A percentile compares a stretch with the other conserved stretches of the same genome.
phyloP scores from a whole-genome alignment of 371 early-diverging fungal species.

The Haplosporangium sp. region DNA sequence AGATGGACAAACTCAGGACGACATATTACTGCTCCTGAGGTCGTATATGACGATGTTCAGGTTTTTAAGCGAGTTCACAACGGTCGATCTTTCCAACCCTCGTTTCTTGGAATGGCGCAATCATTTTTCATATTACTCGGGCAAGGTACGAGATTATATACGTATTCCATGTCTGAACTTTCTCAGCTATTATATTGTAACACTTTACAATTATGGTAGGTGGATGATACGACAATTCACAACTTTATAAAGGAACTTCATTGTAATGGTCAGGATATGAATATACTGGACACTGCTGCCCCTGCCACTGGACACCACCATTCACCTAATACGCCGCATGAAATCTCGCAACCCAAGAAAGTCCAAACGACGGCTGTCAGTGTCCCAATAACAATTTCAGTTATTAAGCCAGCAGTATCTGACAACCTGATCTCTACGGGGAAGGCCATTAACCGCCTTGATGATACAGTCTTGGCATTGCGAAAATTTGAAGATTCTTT shows the following conservation, averaged over 20 bases:
- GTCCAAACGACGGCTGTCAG: not conserved
- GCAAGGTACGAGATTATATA: slow-evolving; percentile 23
- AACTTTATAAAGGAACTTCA: slow-evolving; percentile 13
- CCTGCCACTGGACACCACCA: not conserved
- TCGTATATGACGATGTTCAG: slow-evolving; percentile 22
- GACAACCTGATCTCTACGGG: not conserved
- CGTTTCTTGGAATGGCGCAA: slow-evolving; percentile 33
- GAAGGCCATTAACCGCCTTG: not conserved
- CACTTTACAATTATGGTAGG: not conserved
- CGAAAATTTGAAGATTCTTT: slow-evolving; percentile 20
- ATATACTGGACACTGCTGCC: not conserved
- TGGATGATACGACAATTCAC: slow-evolving; percentile 2
- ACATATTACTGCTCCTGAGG: slow-evolving; percentile 7
- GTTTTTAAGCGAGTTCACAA: not conserved
- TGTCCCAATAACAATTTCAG: not conserved
- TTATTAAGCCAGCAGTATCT: not conserved
- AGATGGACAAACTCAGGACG: slow-evolving; percentile 16
- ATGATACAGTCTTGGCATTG: slow-evolving; percentile 24
- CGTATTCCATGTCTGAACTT: not conserved
- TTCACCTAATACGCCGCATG: not conserved
- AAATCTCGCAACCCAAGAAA: not conserved
- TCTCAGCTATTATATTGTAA: not conserved
- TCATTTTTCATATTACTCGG: slow-evolving; percentile 17
- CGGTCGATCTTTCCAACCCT: slow-evolving; percentile 3
- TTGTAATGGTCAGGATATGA: not conserved